These are phyloP conservation scores for Yamadazyma spencermartinsiae DNA, from an alignment of 1,139 yeast species.

Conservation along the genomic window DNA sequence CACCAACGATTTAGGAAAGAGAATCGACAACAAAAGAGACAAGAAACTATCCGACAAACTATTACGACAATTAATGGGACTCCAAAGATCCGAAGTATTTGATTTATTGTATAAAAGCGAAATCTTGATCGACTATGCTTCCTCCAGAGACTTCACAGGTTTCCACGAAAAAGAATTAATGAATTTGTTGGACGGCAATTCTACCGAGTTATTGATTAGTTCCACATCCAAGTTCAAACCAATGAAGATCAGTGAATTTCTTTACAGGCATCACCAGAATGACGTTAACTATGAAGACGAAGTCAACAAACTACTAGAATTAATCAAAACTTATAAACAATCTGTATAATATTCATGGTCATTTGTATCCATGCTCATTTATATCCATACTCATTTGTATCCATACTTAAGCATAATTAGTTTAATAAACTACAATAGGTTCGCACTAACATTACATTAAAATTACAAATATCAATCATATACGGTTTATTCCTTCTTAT, in stretches of 20 bases:
- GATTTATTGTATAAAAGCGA: slow-evolving; percentile 35
- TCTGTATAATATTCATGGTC: neutral
- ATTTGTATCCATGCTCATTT: neutral
- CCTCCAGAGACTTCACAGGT: slow-evolving; percentile 31
- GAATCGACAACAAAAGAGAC: neutral
- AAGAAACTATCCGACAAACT: neutral
- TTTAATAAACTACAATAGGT: too few relatives aligned
- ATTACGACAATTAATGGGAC: neutral
- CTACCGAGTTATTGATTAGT: slow-evolving; percentile 26
- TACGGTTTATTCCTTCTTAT: slow-evolving; percentile 19
- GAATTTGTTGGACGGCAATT: slow-evolving; percentile 31
- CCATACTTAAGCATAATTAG: too few relatives aligned
- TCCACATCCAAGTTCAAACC: slow-evolving; percentile 32
- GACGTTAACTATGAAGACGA: slow-evolving; percentile 27
- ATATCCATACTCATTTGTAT: too few relatives aligned
- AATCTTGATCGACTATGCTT: slow-evolving; percentile 28
- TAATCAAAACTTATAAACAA: slow-evolving; percentile 15
- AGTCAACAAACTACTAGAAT: slow-evolving; percentile 21
- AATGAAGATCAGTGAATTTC: slow-evolving; percentile 36
- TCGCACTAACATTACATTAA: neutral
- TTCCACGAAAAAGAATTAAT: slow-evolving; percentile 40
- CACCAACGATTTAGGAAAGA: neutral
- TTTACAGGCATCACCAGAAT: slow-evolving; percentile 28
- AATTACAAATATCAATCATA: neutral
- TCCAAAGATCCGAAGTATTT: slow-evolving; percentile 17